These are phyloP conservation scores for Tricholoma hemisulphureum DNA, from an alignment of 768 basidiomycete species.

Conservation along the genomic window DNA sequence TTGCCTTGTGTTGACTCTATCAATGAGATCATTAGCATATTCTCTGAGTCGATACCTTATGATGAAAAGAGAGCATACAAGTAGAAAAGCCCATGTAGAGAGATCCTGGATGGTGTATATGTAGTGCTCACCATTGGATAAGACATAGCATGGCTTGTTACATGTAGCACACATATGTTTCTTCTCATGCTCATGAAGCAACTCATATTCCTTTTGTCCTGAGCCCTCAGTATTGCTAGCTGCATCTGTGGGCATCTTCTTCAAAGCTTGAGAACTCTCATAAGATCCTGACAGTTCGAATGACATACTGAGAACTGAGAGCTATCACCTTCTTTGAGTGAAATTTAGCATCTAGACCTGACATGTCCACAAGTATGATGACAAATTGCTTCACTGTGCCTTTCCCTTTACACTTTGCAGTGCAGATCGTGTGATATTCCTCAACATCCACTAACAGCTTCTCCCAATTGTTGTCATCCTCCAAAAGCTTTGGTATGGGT, in stretches of 20 bases:
- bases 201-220: neutral
- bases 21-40: neutral
- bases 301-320: neutral
- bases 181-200: constrained; percentile 6
- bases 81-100: constrained; percentile 2
- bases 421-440: neutral
- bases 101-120: neutral
- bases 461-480: constrained; percentile 10
- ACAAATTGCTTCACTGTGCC: constrained; percentile 8
- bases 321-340: constrained; percentile 4
- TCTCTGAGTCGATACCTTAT: too few species aligned
- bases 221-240: neutral
- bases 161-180: constrained; percentile 8
- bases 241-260: neutral
- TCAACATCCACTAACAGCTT: constrained; percentile 5
- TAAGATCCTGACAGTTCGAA: neutral
- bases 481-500: constrained; percentile 17
- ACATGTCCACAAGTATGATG: constrained; percentile 5
- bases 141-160: constrained; percentile 8
- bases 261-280: neutral
- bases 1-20: constrained; percentile 1
- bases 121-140: constrained; percentile 1
- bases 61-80: neutral
- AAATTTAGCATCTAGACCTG: neutral
- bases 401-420: constrained; percentile 5